These are phyloP conservation scores for Pseudogymnoascus sp. DNA, from an alignment of 2,329 filamentous ascomycete species.

Conservation along the genomic window DNA sequence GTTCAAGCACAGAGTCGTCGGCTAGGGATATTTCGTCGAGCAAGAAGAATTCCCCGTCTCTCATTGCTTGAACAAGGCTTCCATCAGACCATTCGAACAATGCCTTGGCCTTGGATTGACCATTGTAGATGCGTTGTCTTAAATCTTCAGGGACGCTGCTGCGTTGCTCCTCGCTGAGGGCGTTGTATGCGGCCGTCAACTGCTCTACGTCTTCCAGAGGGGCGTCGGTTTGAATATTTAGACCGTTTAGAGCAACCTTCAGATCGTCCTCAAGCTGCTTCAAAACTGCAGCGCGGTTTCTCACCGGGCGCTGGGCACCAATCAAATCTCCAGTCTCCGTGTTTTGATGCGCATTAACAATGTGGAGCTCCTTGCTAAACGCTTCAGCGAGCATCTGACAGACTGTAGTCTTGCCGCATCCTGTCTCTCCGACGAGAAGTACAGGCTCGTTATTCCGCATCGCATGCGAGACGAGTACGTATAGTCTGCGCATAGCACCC, in stretches of 20 bases:
- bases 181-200: conserved; percentile 38
- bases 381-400: conserved; percentile 86
- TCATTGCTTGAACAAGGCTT: conserved; percentile 90
- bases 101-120: conserved; percentile 62
- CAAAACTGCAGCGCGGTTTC: conserved; percentile 71
- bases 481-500: conserved; percentile 83
- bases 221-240: conserved; percentile 41
- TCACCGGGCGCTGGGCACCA: conserved; percentile 82
- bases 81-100: conserved; percentile 97
- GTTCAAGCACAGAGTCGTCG: conserved; percentile 92
- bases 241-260: conserved; percentile 33
- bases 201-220: conserved; percentile 53
- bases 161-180: conserved; percentile 41
- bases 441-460: conserved; percentile 88
- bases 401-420: conserved; percentile 95
- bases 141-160: conserved; percentile 22
- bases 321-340: conserved; percentile 97
- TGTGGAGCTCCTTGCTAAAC: conserved; percentile 66
- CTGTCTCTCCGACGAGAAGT: conserved; percentile 89
- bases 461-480: conserved; percentile 79
- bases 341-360: conserved; percentile 96
- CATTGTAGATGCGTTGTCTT: conserved; percentile 34
- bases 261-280: conserved; percentile 59
- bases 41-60: conserved; percentile 78
- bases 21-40: conserved; percentile 97